Evolutionary conservation across 495 filamentous ascomycete species (phyloP).

Genomic region (Astrocystis sublimbata): DNA sequence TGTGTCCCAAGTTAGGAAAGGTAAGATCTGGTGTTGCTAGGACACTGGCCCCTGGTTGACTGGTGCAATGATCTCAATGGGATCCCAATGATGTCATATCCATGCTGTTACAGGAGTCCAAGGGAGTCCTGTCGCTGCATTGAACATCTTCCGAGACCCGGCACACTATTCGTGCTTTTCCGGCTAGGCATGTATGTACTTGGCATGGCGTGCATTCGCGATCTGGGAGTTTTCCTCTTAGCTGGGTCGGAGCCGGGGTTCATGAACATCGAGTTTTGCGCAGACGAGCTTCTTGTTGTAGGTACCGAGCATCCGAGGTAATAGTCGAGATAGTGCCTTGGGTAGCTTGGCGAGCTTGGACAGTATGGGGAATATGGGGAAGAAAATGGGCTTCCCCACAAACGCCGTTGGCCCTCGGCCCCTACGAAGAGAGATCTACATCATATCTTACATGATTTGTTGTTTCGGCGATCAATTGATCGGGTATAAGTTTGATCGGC

Average conservation of each 20-base stretch:
- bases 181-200: not conserved
- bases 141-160: not conserved
- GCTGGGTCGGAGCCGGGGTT: not conserved
- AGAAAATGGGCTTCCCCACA: not conserved
- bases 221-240: not conserved
- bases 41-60: too few relatives aligned
- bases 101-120: slow-evolving; percentile 1
- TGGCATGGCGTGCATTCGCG: not conserved
- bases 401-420: not conserved
- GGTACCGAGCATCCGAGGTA: too few relatives aligned
- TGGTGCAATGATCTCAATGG: not conserved
- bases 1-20: not conserved
- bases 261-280: slow-evolving; percentile 1
- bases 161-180: not conserved
- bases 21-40: not conserved
- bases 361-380: not conserved
- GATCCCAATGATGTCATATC: not conserved
- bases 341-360: too few relatives aligned
- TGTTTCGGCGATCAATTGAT: not conserved
- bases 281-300: not conserved
- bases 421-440: slow-evolving; percentile 4
- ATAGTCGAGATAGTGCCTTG: too few relatives aligned
- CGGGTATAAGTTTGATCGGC: not conserved
- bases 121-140: slow-evolving; percentile 3
- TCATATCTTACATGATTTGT: not conserved